Evolutionary conservation across 306 rosid species (phyloP).

Genomic region (Astragalus glycyphyllos): DNA sequence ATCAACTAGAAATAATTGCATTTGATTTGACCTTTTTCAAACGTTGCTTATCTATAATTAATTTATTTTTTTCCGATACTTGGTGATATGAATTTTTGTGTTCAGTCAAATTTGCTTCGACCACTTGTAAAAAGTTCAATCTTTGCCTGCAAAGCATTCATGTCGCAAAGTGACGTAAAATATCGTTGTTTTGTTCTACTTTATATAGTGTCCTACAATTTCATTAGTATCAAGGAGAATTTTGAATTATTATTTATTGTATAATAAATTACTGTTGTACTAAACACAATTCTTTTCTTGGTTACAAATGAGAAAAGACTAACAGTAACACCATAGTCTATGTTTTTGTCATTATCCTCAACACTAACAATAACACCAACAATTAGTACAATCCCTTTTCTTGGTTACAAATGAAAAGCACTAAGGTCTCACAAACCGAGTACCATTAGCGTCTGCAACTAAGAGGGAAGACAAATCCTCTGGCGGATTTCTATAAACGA

Average conservation of each 20-base stretch:
- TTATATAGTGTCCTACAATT: background rate
- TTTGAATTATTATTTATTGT: background rate
- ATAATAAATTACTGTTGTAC: background rate
- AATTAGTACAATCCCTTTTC: too few relatives aligned
- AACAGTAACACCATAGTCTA: too few relatives aligned
- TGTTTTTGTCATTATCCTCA: too few relatives aligned
- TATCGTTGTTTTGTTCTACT: background rate
- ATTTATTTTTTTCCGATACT: background rate
- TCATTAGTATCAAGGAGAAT: background rate
- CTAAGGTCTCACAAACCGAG: too few relatives aligned
- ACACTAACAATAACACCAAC: too few relatives aligned
- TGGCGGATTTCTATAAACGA: too few relatives aligned
- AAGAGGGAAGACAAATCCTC: too few relatives aligned
- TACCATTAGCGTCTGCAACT: too few relatives aligned
- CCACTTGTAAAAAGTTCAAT: background rate
- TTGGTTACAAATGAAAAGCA: too few relatives aligned
- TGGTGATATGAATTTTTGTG: background rate
- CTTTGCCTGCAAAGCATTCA: background rate
- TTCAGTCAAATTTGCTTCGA: slow-evolving; percentile 1
- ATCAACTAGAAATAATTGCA: background rate
- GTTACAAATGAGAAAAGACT: too few relatives aligned
- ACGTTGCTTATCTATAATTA: background rate
- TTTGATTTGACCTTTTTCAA: background rate
- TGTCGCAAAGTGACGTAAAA: background rate
- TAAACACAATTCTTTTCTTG: slow-evolving; percentile 20